Base-by-base conservation (phyloP, 2,329 filamentous ascomycete species). In the Huntiella bhutanensis region DNA sequence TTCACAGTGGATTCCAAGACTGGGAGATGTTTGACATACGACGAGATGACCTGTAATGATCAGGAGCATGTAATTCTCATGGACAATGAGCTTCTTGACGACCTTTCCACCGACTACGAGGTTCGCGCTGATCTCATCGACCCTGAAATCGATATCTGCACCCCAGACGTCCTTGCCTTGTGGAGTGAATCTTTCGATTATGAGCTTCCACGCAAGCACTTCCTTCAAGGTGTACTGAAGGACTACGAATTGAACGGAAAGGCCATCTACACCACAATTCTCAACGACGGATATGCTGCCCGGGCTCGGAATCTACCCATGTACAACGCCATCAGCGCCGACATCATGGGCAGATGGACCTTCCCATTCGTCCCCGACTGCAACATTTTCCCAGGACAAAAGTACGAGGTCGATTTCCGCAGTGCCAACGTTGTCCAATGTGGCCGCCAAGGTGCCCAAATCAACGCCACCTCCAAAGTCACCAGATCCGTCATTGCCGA, bases 161-260 rank as follows among this genome's bases (percentile, higher is more conserved):
- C 91, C 1, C 87, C 88, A 0, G 91, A 96, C 57, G 87, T 95
- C 6, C 71, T 96, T 38, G 87, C 87, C 5, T 65, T 96, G 48
- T 98, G 91, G 84, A 91, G 86, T 6, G 91, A 98, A 62, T 94
- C 87, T 58, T 98, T 96, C 56, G 88, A 98, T 60, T 96, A 94
- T 60, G 86, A 95, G 59, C 71, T 86, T 5, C 85, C 88, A 1
- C 75, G 87, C 46, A 80, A 80, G 55, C 85, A 93, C 56, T 95
- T 94, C 55, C 64, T 98, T 33, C 83, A 87, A 58, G 87, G 87
- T 49, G 86, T 96, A 1, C 66, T 98, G 46, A 95, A 95, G 64
- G 91, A 98, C 59, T 94, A 85, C 66, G 91, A 98, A 59, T 68
- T 96, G 48, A 96, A 96, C 60, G 87, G 87, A 49, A 94, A 96